Conservation (phyloP, 306 rosid species). For the Pterocarpus santalinus region DNA sequence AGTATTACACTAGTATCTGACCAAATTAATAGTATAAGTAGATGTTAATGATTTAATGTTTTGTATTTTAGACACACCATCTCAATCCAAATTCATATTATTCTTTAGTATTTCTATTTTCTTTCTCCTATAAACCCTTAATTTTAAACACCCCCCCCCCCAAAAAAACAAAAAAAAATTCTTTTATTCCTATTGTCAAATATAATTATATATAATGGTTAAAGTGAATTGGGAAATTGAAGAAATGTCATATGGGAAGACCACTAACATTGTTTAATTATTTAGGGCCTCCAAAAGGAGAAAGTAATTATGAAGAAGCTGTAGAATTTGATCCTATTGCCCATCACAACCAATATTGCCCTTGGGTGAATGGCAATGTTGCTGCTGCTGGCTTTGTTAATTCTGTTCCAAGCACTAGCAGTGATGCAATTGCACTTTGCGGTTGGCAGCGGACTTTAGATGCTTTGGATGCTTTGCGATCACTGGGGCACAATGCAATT, state of each 20-base stretch:
- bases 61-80: not conserved
- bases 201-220: not conserved
- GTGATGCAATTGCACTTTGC: conserved; percentile 76
- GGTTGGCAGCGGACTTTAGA: conserved; percentile 98
- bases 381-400: conserved; percentile 90
- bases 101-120: not conserved
- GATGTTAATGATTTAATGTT: not conserved
- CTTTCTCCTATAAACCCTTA: not conserved
- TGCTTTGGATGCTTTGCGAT: conserved; percentile 83
- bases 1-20: not conserved
- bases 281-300: conserved; percentile 90
- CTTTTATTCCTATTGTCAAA: not conserved
- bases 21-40: not conserved
- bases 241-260: not conserved
- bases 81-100: not conserved
- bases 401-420: conserved; percentile 60
- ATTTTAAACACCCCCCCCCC: not conserved
- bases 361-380: conserved; percentile 99
- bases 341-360: conserved; percentile 92
- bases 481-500: conserved; percentile 76
- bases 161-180: not conserved
- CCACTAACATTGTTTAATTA: conserved; percentile 44
- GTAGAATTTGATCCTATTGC: conserved; percentile 89
- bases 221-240: not conserved
- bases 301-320: conserved; percentile 88